Conservation (phyloP, 1,284 basidiomycete species). For the Ganoderma resinaceum region DNA sequence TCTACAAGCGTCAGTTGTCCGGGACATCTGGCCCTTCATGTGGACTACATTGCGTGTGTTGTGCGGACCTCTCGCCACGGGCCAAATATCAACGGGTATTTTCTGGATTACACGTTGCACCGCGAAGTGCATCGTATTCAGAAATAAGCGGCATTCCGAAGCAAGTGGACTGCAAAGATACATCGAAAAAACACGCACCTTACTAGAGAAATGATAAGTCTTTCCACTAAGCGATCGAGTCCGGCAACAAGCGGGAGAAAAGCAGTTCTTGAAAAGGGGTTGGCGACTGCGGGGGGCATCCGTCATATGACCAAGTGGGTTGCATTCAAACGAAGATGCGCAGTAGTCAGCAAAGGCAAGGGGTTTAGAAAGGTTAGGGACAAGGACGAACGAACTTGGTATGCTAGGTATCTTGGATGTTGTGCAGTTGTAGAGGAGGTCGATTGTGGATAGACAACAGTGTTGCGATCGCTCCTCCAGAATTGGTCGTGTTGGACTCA, state of each 20-base stretch:
- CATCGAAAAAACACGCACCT: conserved; percentile 47
- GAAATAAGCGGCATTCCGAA: neutral
- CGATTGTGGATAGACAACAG: conserved; percentile 53
- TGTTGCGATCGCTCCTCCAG: conserved; percentile 42
- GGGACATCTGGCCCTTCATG: conserved; percentile 8
- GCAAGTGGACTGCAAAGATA: neutral
- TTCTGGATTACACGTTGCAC: conserved; percentile 46
- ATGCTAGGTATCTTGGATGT: conserved; percentile 30
- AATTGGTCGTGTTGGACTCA: conserved; percentile 52
- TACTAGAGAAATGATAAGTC: conserved; percentile 66
- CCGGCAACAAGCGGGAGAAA: conserved; percentile 41
- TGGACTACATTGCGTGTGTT: conserved; percentile 14
- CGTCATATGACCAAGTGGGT: conserved; percentile 8
- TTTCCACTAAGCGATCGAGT: conserved; percentile 59
- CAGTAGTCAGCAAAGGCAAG: neutral
- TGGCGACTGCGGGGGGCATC: conserved; percentile 21
- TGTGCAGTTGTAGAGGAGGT: conserved; percentile 61
- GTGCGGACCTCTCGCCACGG: conserved; percentile 61
- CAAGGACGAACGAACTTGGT: conserved; percentile 19
- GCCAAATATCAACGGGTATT: conserved; percentile 80
- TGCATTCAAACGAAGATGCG: neutral
- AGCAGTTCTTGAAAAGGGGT: conserved; percentile 35
- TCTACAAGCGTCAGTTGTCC: neutral
- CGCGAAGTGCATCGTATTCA: neutral
- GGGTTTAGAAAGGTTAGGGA: neutral